phyloP scores from a whole-genome alignment of 805 yeast genomes.

The Sugiyamaella marilandica region DNA sequence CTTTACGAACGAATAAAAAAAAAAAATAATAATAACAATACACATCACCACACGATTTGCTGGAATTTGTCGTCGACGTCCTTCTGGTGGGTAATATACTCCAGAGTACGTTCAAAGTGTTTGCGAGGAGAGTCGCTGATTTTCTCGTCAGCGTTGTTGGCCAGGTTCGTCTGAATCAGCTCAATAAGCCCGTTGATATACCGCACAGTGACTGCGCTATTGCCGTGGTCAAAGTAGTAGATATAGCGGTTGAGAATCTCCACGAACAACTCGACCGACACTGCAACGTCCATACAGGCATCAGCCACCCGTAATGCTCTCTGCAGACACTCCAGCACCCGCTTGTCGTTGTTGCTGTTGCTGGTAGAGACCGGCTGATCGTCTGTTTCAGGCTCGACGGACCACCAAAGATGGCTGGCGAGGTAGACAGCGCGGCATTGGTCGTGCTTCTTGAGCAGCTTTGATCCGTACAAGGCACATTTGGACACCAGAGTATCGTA shows the following conservation, averaged over 20 bases:
- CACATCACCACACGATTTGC: conserved; percentile 37
- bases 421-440: conserved; percentile 87
- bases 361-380: conserved; percentile 24
- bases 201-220: conserved; percentile 58
- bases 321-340: conserved; percentile 88
- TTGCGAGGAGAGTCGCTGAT: conserved; percentile 39
- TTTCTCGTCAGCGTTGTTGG: conserved; percentile 30
- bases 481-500: conserved; percentile 81
- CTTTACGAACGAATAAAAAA: background rate
- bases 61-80: conserved; percentile 65
- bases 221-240: conserved; percentile 80
- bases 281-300: conserved; percentile 77
- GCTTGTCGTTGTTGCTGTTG: conserved; percentile 45
- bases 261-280: conserved; percentile 75
- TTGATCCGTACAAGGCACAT: conserved; percentile 82
- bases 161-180: conserved; percentile 47
- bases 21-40: conserved; percentile 2
- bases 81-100: conserved; percentile 64
- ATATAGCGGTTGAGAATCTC: conserved; percentile 85
- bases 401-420: conserved; percentile 94
- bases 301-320: conserved; percentile 87
- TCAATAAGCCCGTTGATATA: conserved; percentile 85
- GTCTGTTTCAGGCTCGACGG: conserved; percentile 52
- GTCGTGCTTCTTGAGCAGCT: conserved; percentile 83
- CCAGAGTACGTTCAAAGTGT: conserved; percentile 68